phyloP scores from a whole-genome alignment of 164 flowering plant genomes.

The Buxus sempervirens region DNA sequence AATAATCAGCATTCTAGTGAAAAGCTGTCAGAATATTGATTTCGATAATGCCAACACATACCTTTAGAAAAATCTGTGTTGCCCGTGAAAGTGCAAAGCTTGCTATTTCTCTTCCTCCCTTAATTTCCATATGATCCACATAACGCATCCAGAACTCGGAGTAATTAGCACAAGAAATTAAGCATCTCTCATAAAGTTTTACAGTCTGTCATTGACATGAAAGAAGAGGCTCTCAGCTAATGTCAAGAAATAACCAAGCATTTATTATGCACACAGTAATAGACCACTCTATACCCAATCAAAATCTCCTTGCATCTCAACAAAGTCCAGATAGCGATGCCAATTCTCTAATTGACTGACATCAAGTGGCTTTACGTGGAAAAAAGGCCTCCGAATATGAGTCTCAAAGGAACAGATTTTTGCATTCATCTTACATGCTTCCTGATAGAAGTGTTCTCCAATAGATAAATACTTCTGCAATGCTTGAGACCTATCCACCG shows the following conservation, averaged over 20 bases:
- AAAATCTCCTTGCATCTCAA: conserved; percentile 76
- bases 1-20: neutral
- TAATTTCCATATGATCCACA: conserved; percentile 68
- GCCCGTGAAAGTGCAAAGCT: conserved; percentile 72
- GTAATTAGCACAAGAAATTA: conserved; percentile 85
- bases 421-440: conserved; percentile 46
- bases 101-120: conserved; percentile 87
- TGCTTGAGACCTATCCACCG: conserved; percentile 29
- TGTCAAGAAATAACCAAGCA: conserved; percentile 4
- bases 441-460: conserved; percentile 57
- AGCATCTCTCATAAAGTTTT: conserved; percentile 88
- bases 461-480: conserved; percentile 48
- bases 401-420: conserved; percentile 58
- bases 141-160: conserved; percentile 98
- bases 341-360: conserved; percentile 67
- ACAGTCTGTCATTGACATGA: conserved; percentile 54
- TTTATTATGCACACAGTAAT: conserved; percentile 11
- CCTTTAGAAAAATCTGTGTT: conserved; percentile 68
- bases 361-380: conserved; percentile 76
- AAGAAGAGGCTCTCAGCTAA: conserved; percentile 16
- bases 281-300: conserved; percentile 61
- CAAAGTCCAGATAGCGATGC: conserved; percentile 83
- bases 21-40: neutral
- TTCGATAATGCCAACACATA: conserved; percentile 15
- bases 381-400: conserved; percentile 62